Base-by-base conservation (phyloP, 441 rosid species). In the Mallotus repandus region DNA sequence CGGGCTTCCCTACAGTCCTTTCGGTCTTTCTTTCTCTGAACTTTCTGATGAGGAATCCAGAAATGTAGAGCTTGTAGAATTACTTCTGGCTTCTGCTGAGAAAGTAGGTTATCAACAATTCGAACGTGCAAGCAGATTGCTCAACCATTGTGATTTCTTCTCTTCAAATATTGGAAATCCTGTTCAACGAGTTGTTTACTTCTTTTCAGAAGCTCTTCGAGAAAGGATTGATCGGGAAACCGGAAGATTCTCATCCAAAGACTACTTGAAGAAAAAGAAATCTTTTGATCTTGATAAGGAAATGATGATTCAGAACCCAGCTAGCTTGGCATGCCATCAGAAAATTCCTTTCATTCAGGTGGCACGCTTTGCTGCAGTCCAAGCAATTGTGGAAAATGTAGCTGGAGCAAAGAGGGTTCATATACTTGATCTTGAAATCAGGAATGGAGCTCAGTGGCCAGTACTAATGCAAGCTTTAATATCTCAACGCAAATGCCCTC, bases 341-440 rank as follows among this genome's bases (percentile, higher is more conserved):
- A 64, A 43, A 52, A 22, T 81, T 38, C 89, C 88, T 1, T 87
- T 85, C 67, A 4, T 6, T 21, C 79, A 77, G 77, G 69, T 81
- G 41, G 12, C 56, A 35, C 83, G 80, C 53, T 85, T 85, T 13
- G 16, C 87, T 12, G 89, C 79, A 68, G 68, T 84, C 50, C 93
- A 89, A 71, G 85, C 87, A 5, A 72, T 81, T 32, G 49, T 77
- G 11, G 84, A 81, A 12, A 69, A 41, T 18, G 74, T 78, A 10
- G 66, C 52, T 43, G 50, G 46, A 35, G 71, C 70, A 8, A 59
- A 22, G 32, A 71, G 53, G 35, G 25, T 71, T n/a, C 76, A 71
- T 25, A 38, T 74, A 14, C 72, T 83, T 13, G 79, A 78, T 72
- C 65, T 81, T 7, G 35, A n/a, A 19, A 66, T 83, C 52, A 56